phyloP scores from a whole-genome alignment of 305 asterid genomes.

The Petunia hybrid region DNA sequence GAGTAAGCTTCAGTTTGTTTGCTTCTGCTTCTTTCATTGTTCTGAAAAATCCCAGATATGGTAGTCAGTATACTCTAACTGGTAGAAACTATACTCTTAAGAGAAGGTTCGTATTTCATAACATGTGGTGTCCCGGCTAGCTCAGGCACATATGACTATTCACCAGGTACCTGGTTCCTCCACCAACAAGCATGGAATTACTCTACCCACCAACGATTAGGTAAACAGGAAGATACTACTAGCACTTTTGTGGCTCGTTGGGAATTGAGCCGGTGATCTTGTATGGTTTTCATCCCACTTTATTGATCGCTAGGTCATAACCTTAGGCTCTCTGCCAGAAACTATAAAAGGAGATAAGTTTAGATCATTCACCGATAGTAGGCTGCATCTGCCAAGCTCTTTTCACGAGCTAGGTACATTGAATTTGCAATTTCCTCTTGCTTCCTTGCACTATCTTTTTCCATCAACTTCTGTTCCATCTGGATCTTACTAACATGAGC shows the following conservation, averaged over 20 bases:
- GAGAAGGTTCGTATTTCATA: neutral
- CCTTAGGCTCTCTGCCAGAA: neutral
- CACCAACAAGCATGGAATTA: neutral
- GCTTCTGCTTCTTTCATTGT: slow-evolving; percentile 92
- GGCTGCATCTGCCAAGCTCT: slow-evolving; percentile 95
- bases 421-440: slow-evolving; percentile 92
- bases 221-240: neutral
- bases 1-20: slow-evolving; percentile 87
- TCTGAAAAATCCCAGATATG: slow-evolving; percentile 50
- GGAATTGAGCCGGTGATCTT: neutral
- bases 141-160: neutral
- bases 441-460: slow-evolving; percentile 88
- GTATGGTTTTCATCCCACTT: no score
- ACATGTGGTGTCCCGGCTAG: neutral
- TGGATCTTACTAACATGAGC: slow-evolving; percentile 94
- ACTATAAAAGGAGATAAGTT: slow-evolving; percentile 16
- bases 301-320: neutral
- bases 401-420: slow-evolving; percentile 93
- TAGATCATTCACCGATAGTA: slow-evolving; percentile 69
- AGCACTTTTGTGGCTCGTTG: neutral
- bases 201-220: neutral
- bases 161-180: neutral
- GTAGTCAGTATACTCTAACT: neutral
- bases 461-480: slow-evolving; percentile 95
- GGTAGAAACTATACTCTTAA: neutral